Percentiles rank a stretch among this genome's conserved stretches.
These are phyloP conservation scores for Kuraishia floccosa DNA, from an alignment of 805 yeast genomes.

Conservation along the genomic window DNA sequence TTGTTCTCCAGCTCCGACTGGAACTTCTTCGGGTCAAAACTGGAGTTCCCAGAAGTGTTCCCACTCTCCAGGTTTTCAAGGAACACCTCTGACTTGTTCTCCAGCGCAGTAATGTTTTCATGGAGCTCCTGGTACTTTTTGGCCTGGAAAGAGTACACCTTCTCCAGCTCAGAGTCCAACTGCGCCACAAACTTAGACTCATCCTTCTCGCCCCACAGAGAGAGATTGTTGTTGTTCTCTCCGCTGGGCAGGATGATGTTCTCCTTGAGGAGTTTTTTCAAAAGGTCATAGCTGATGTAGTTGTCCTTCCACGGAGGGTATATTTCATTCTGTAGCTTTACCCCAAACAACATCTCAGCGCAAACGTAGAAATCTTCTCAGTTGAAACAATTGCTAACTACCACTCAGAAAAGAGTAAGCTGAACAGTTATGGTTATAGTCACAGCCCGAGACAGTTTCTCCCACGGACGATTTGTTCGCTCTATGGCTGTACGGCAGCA, in stretches of 20 bases:
- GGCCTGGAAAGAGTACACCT: constrained; percentile 64
- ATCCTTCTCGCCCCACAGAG: constrained; percentile 55
- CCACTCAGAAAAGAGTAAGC: too few species aligned
- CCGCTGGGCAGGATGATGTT: constrained; percentile 29
- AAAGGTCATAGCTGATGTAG: constrained; percentile 53
- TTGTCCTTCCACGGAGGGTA: constrained; percentile 82
- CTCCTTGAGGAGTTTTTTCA: constrained; percentile 63
- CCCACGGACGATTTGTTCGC: too few species aligned
- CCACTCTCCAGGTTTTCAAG: constrained; percentile 11
- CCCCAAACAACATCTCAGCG: constrained; percentile 94
- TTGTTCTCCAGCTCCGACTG: constrained; percentile 64
- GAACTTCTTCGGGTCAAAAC: constrained; percentile 49
- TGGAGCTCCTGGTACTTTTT: constrained; percentile 60
- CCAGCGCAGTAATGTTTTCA: constrained; percentile 52
- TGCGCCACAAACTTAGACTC: constrained; percentile 58
- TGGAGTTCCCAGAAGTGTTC: constrained; percentile 15
- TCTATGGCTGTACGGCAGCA: too few species aligned
- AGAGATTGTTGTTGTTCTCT: constrained; percentile 7
- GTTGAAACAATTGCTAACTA: too few species aligned
- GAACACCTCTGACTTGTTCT: constrained; percentile 38
- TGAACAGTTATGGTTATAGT: too few species aligned
- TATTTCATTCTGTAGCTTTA: constrained; percentile 67
- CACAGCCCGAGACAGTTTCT: too few species aligned
- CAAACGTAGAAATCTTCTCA: too few species aligned
- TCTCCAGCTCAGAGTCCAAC: constrained; percentile 61